A percentile compares a stretch with the other conserved stretches of the same genome.
Conservation (phyloP, 371 early-diverging fungal species). For the Mucor racemosus region DNA sequence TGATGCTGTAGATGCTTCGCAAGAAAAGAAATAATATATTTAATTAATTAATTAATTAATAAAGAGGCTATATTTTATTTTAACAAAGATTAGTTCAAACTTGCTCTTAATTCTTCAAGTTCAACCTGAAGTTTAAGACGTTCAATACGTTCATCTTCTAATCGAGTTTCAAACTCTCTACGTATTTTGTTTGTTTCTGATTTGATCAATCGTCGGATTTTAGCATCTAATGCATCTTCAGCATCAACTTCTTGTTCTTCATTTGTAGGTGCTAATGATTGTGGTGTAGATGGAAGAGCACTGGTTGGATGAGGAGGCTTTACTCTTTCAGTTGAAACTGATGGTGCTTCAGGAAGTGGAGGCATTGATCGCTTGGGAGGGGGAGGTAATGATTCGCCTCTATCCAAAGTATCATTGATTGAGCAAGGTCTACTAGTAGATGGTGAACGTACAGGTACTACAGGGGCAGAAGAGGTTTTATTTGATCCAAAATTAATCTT, state of each 20-base stretch:
- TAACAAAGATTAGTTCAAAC: not conserved
- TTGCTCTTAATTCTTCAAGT: slow-evolving; percentile 38
- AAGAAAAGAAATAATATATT: not conserved
- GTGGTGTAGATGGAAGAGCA: slow-evolving; percentile 20
- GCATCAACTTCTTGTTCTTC: not conserved
- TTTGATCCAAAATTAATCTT: slow-evolving; percentile 23
- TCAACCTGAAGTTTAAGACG: slow-evolving; percentile 46
- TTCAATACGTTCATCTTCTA: slow-evolving; percentile 51
- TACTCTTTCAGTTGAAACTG: not conserved
- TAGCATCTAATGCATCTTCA: slow-evolving; percentile 40
- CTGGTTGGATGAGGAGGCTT: not conserved
- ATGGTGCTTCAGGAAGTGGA: slow-evolving; percentile 28
- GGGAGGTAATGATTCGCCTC: slow-evolving; percentile 25
- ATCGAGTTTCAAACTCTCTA: slow-evolving; percentile 42
- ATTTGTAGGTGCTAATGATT: too few relatives aligned
- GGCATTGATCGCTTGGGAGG: slow-evolving; percentile 48
- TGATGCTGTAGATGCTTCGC: not conserved
- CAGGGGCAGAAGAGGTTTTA: not conserved
- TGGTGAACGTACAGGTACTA: slow-evolving; percentile 1
- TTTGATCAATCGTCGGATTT: slow-evolving; percentile 40
- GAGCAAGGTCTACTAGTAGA: slow-evolving; percentile 10
- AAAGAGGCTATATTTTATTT: too few relatives aligned
- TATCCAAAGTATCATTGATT: not conserved
- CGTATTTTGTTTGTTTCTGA: slow-evolving; percentile 51
- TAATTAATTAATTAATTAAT: too few relatives aligned